A percentile compares a stretch with the other conserved stretches of the same genome.
phyloP scores from a whole-genome alignment of 164 flowering plant species.

The Buxus sempervirens region DNA sequence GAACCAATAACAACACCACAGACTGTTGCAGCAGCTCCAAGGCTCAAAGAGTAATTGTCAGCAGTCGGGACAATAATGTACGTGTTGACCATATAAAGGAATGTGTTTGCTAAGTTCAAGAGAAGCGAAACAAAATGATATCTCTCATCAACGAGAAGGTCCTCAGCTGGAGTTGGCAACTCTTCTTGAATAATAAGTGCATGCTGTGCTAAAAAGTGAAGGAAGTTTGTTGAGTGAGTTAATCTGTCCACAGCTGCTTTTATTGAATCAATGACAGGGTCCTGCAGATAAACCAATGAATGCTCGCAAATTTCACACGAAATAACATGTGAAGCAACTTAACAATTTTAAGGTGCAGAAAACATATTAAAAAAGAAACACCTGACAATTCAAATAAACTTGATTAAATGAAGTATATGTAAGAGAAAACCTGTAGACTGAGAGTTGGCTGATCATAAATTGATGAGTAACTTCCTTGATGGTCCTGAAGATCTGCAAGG shows the following conservation, averaged over 20 bases:
- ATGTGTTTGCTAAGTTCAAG: slow-evolving; percentile 53
- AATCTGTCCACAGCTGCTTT: slow-evolving; percentile 50
- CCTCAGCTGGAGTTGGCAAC: slow-evolving; percentile 34
- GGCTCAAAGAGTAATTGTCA: slow-evolving; percentile 49
- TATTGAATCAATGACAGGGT: slow-evolving; percentile 45
- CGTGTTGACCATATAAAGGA: slow-evolving; percentile 59
- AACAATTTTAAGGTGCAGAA: background rate
- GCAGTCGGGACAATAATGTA: slow-evolving; percentile 66
- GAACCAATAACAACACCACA: slow-evolving; percentile 63
- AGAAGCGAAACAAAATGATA: slow-evolving; percentile 52
- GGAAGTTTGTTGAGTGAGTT: slow-evolving; percentile 45
- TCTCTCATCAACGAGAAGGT: slow-evolving; percentile 29
- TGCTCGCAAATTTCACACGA: background rate
- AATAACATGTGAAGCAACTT: background rate
- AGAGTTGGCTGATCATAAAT: slow-evolving; percentile 51
- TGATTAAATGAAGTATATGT: background rate
- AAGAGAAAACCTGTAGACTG: slow-evolving; percentile 26
- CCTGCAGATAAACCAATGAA: slow-evolving; percentile 30
- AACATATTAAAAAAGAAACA: background rate
- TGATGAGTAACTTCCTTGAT: slow-evolving; percentile 40
- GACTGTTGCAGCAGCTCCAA: slow-evolving; percentile 63
- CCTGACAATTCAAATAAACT: background rate
- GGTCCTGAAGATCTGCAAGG: slow-evolving; percentile 45
- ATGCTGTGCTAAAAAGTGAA: slow-evolving; percentile 52
- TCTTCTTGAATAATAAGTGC: slow-evolving; percentile 57